Evolutionary conservation across 2,329 filamentous ascomycete genomes (phyloP).

Genomic region (Pseudocercospora vitis): DNA sequence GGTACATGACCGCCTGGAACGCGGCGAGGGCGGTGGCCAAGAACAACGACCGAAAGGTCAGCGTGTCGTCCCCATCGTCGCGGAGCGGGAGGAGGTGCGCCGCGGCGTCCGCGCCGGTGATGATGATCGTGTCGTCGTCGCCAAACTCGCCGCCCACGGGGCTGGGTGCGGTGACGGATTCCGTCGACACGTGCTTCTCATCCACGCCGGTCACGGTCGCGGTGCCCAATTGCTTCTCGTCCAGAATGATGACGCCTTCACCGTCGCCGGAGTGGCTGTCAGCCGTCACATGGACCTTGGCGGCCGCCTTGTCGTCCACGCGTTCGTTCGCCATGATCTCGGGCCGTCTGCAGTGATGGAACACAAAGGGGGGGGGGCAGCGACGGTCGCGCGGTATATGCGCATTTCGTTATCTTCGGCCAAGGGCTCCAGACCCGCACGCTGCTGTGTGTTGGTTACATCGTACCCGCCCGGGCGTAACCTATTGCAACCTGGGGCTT

Average conservation of each 20-base stretch:
- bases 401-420: neutral
- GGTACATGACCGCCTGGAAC: slow-evolving; percentile 57
- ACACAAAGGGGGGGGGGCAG: too few relatives aligned
- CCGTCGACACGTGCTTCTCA: too few relatives aligned
- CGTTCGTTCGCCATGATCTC: too few relatives aligned
- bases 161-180: too few relatives aligned
- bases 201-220: too few relatives aligned
- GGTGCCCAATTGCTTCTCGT: too few relatives aligned
- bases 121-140: slow-evolving; percentile 37
- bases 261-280: too few relatives aligned
- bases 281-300: too few relatives aligned
- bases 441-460: neutral
- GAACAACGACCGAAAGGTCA: slow-evolving; percentile 57
- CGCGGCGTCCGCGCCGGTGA: slow-evolving; percentile 55
- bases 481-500: slow-evolving; percentile 2
- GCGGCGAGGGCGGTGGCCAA: slow-evolving; percentile 52
- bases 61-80: slow-evolving; percentile 53
- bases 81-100: slow-evolving; percentile 52
- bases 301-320: too few relatives aligned
- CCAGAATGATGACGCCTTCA: too few relatives aligned
- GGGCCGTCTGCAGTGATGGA: too few relatives aligned
- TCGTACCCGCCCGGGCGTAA: neutral
- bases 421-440: neutral
- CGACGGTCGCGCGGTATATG: too few relatives aligned
- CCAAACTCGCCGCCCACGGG: neutral